Evolutionary conservation across 2,329 filamentous ascomycete species (phyloP), one percentile per base, ranked within the genome.

Genomic region (Colletotrichum lentis): DNA sequence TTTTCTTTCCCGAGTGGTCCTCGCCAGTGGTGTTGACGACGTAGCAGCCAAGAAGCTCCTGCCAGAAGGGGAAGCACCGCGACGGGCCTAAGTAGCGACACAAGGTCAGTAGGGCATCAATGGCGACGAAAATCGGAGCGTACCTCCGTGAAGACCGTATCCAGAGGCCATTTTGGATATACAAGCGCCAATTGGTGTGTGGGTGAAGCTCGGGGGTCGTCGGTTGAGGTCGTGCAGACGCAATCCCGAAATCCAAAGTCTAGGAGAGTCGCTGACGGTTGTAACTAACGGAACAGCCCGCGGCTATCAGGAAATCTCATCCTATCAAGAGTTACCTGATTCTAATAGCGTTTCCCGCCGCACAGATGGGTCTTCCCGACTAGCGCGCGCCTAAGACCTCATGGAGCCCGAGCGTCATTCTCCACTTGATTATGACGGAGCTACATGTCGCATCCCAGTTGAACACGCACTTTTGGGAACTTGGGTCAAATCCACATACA

Each of bases 1-100:
- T 97, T 80, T 90, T 91, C 84, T 94, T 96, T 73, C 93, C 93
- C 18, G 89, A 88, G 73, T 88, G 85, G 76, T 94, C 91, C 64
- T 95, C 91, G 72, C 91, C 84, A 72, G 86, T 87, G 64, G 93
- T 93, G 84, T 98, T 98, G 78, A 97, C 90, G 70, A 97, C 94
- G 81, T 99, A 99, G 88, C 96, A 99, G 76, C 94, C 94, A 79
- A 99, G 91, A 73, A 98, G 90, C 83, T 99, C 96, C 84, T 99
- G 96, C 96, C 96, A 99, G 88, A 97, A 99, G 78, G 94, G 93
- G 85, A 97, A 98, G 89, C 96, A 99, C 81, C 95, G 92, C 74
- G 83, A 84, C 71, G 87, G 85, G 75, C 87, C 87, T 89, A 74
- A 5, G 68, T 55, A 44, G 16, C 18, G 41, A 35, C 16, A 52